A percentile compares a stretch with the other conserved stretches of the same genome.
Evolutionary conservation across 805 yeast genomes (phyloP).

Genomic region (Kregervanrija pseudodelftensis): DNA sequence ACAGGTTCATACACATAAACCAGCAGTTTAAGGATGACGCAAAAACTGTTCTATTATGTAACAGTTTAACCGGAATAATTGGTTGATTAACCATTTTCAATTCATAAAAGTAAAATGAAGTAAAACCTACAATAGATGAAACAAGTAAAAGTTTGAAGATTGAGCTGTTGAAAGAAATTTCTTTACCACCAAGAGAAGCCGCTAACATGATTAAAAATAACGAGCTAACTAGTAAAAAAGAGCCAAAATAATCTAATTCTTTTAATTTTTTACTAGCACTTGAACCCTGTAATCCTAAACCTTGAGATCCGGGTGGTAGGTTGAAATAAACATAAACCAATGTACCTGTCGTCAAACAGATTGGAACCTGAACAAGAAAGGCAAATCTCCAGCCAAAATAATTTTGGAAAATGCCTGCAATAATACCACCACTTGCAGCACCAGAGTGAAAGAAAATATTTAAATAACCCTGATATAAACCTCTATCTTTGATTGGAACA

Average conservation of each 20-base stretch:
- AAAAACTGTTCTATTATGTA: slow-evolving; percentile 50
- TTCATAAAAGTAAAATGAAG: slow-evolving; percentile 5
- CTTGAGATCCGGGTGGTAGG: slow-evolving; percentile 19
- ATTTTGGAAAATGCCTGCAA: slow-evolving; percentile 50
- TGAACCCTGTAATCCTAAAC: slow-evolving; percentile 18
- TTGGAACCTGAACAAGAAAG: slow-evolving; percentile 45
- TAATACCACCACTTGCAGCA: slow-evolving; percentile 58
- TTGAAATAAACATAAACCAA: slow-evolving; percentile 31
- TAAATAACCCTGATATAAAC: slow-evolving; percentile 74
- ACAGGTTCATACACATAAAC: slow-evolving; percentile 62
- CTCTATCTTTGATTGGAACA: slow-evolving; percentile 67
- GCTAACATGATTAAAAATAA: slow-evolving; percentile 51
- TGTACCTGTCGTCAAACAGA: slow-evolving; percentile 35
- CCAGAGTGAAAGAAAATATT: slow-evolving; percentile 73
- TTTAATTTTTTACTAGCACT: slow-evolving; percentile 1
- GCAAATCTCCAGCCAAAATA: slow-evolving; percentile 60
- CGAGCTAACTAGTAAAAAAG: slow-evolving; percentile 46
- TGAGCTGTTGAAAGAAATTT: slow-evolving; percentile 37
- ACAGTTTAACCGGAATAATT: slow-evolving; percentile 53
- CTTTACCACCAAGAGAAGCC: slow-evolving; percentile 57
- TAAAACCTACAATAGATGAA: slow-evolving; percentile 2
- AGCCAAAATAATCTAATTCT: slow-evolving; percentile 57
- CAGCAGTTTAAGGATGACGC: slow-evolving; percentile 60
- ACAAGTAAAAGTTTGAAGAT: slow-evolving; percentile 29
- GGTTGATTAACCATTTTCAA: slow-evolving; percentile 37